These are phyloP conservation scores for Paraphaeosphaeria minitans DNA, from an alignment of 2,329 filamentous ascomycete genomes.

Conservation along the genomic window DNA sequence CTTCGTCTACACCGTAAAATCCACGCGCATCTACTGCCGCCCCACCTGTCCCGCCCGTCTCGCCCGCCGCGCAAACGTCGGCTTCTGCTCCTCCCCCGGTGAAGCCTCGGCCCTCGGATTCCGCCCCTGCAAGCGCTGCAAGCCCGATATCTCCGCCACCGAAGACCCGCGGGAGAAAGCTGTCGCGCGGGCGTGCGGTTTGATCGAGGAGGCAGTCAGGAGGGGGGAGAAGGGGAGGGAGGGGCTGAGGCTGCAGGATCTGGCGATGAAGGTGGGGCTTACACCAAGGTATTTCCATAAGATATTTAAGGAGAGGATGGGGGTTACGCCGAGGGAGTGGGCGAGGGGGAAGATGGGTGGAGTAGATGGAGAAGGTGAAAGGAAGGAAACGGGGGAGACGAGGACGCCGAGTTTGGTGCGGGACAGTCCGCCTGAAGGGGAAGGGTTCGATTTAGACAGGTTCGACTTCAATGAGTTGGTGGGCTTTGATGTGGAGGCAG, in stretches of 20 bases:
- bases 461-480: constrained; percentile 37
- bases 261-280: constrained; percentile 58
- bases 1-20: constrained; percentile 63
- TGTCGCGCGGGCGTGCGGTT: constrained; percentile 47
- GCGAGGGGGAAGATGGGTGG: constrained; percentile 26
- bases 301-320: constrained; percentile 62
- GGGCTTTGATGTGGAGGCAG: constrained; percentile 26
- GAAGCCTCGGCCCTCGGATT: constrained; percentile 58
- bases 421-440: constrained; percentile 1
- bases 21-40: constrained; percentile 65
- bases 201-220: constrained; percentile 33
- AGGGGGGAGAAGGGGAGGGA: constrained; percentile 26
- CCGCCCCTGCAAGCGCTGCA: constrained; percentile 64
- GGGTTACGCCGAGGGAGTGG: constrained; percentile 58
- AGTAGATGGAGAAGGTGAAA: constrained; percentile 11
- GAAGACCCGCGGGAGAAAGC: constrained; percentile 53
- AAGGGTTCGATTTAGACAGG: constrained; percentile 3
- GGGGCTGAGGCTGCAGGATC: constrained; percentile 48
- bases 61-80: constrained; percentile 60
- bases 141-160: constrained; percentile 45
- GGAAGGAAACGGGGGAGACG: constrained; percentile 7
- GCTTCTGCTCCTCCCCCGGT: constrained; percentile 56
- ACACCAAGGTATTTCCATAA: constrained; percentile 65
- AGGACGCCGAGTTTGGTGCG: constrained; percentile 2
- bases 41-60: constrained; percentile 67